These are phyloP conservation scores for Litsea cubeba DNA, from an alignment of 164 flowering plant species.

Conservation along the genomic window DNA sequence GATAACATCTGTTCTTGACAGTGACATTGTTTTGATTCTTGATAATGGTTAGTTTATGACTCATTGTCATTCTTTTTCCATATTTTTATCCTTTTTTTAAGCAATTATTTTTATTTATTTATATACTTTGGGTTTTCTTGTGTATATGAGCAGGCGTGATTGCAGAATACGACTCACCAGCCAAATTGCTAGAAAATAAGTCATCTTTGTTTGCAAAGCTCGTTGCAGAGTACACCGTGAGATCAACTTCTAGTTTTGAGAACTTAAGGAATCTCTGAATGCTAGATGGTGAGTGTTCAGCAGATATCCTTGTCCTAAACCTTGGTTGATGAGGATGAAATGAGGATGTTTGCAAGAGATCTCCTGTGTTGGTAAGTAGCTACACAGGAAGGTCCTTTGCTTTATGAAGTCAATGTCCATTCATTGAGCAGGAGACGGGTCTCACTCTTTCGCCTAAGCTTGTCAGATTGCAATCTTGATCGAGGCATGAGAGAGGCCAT, in stretches of 20 bases:
- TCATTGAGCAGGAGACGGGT: no score
- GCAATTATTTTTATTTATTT: neutral
- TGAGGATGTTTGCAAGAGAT: neutral
- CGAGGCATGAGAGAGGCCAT: no score
- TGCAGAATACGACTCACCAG: slow-evolving; percentile 57
- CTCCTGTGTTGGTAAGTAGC: neutral
- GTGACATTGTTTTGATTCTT: slow-evolving; percentile 69
- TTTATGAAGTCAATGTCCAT: no score
- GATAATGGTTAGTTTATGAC: slow-evolving; percentile 44
- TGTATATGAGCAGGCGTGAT: slow-evolving; percentile 41
- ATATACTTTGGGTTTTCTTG: neutral
- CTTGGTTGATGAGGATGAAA: neutral
- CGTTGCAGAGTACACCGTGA: slow-evolving; percentile 59
- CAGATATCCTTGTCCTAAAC: neutral
- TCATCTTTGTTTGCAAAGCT: slow-evolving; percentile 63
- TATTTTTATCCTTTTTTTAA: neutral
- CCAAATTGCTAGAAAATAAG: slow-evolving; percentile 50
- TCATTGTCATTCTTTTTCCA: neutral
- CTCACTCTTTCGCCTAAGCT: no score
- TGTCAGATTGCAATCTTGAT: no score
- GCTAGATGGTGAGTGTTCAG: neutral
- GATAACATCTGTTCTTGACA: slow-evolving; percentile 69
- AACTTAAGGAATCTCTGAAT: slow-evolving; percentile 1
- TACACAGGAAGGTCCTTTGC: no score
- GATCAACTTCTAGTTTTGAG: slow-evolving; percentile 38